Conservation (phyloP, 2,329 filamentous ascomycete genomes). For the Pseudogymnoascus sp. region DNA sequence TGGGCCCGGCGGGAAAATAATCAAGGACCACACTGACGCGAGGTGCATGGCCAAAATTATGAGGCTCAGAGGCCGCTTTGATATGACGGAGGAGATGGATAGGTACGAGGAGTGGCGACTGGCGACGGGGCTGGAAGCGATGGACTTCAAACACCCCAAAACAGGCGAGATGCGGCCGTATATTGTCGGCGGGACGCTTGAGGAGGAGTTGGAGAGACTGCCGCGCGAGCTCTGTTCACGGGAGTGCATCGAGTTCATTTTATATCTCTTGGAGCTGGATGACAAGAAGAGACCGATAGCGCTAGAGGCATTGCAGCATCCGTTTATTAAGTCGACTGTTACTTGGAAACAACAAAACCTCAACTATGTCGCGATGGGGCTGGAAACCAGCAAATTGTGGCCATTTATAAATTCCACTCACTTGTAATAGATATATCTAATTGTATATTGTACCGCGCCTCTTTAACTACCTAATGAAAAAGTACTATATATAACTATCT, state of each 20-base stretch:
- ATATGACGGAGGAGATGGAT: background rate
- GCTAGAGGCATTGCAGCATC: conserved; percentile 13
- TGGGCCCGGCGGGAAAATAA: conserved; percentile 16
- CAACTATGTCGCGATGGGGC: background rate
- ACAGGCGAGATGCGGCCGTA: background rate
- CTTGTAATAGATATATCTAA: background rate
- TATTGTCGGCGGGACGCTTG: conserved; percentile 8
- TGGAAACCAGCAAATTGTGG: background rate
- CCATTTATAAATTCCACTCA: background rate
- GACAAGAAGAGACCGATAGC: conserved; percentile 14
- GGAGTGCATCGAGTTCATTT: conserved; percentile 13
- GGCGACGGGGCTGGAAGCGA: background rate
- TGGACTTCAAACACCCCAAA: background rate
- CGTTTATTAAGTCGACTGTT: background rate
- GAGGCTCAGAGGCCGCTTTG: conserved; percentile 16
- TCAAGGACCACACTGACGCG: conserved; percentile 17
- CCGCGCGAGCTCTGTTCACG: conserved; percentile 6
- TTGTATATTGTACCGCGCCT: background rate
- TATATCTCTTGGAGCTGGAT: conserved; percentile 14
- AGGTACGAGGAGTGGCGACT: background rate
- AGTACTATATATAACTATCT: background rate
- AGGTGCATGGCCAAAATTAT: conserved; percentile 22
- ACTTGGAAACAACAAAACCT: background rate
- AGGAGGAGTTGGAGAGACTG: conserved; percentile 13
- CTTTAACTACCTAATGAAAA: background rate